phyloP scores from a whole-genome alignment of 768 basidiomycete species.

The Amanita jacksonii region DNA sequence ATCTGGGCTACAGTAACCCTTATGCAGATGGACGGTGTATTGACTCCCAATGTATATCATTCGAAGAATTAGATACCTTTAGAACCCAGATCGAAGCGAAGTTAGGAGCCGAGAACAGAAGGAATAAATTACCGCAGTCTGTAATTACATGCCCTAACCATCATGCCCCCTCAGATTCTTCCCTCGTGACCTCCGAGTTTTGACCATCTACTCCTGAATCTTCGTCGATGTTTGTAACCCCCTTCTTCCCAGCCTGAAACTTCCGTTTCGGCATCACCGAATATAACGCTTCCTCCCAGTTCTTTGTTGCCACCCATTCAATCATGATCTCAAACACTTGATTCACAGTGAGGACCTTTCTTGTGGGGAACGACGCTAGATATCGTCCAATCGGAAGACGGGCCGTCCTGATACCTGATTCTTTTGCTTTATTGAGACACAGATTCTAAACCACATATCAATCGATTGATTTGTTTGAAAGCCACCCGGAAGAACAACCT shows the following conservation, averaged over 20 bases:
- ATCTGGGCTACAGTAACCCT: too few relatives aligned
- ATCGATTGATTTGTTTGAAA: constrained; percentile 4
- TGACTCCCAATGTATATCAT: too few relatives aligned
- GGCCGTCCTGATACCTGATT: constrained; percentile 70
- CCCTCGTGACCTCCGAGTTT: constrained; percentile 9
- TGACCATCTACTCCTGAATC: constrained; percentile 13
- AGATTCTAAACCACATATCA: constrained; percentile 48
- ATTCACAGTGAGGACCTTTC: constrained; percentile 96
- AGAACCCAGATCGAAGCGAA: too few relatives aligned
- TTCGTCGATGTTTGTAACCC: constrained; percentile 5
- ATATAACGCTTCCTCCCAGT: constrained; percentile 84
- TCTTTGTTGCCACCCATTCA: constrained; percentile 75
- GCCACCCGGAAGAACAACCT: constrained; percentile 34
- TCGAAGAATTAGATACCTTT: too few relatives aligned
- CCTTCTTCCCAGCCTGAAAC: constrained; percentile 42
- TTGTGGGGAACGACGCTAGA: constrained; percentile 71
- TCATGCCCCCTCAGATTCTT: not conserved
- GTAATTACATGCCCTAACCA: not conserved
- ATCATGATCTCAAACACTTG: constrained; percentile 92
- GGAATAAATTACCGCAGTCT: too few relatives aligned
- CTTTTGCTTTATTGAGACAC: constrained; percentile 78
- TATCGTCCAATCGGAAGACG: constrained; percentile 93
- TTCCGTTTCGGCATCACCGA: constrained; percentile 91
- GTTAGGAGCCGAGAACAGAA: too few relatives aligned
- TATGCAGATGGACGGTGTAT: too few relatives aligned